These are phyloP conservation scores for Moniliophthora roreri DNA, from an alignment of 1,284 basidiomycete species.

Conservation along the genomic window DNA sequence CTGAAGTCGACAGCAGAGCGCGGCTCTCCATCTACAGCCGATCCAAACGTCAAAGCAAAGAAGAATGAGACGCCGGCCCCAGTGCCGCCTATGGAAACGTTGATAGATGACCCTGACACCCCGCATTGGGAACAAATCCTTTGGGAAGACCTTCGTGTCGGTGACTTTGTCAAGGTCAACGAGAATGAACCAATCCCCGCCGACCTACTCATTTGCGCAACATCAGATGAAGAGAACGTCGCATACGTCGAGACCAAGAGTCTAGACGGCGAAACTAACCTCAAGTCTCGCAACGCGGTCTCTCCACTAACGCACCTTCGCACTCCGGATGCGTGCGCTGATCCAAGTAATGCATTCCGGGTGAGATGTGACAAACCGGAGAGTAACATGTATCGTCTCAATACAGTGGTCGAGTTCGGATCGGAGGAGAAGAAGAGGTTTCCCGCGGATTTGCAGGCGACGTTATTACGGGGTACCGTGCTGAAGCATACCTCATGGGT, in stretches of 20 bases:
- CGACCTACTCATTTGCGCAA: slow-evolving; percentile 92
- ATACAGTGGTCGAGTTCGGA: slow-evolving; percentile 72
- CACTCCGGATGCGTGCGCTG: slow-evolving; percentile 58
- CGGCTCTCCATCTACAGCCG: not conserved
- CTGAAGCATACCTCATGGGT: slow-evolving; percentile 93
- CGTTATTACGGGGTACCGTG: slow-evolving; percentile 87
- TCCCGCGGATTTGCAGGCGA: slow-evolving; percentile 84
- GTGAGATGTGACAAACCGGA: slow-evolving; percentile 89
- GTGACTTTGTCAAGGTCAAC: slow-evolving; percentile 91
- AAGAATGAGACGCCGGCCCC: not conserved
- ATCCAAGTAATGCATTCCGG: slow-evolving; percentile 55
- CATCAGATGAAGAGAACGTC: slow-evolving; percentile 84
- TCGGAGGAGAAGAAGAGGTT: slow-evolving; percentile 24
- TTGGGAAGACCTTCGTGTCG: slow-evolving; percentile 96
- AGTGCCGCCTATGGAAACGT: not conserved
- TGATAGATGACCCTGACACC: slow-evolving; percentile 15
- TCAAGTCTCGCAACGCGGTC: slow-evolving; percentile 90
- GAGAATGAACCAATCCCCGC: slow-evolving; percentile 91
- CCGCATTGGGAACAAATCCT: slow-evolving; percentile 76
- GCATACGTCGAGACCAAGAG: slow-evolving; percentile 99
- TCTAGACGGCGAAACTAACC: slow-evolving; percentile 97
- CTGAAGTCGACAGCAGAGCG: not conserved
- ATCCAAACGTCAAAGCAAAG: slow-evolving; percentile 2
- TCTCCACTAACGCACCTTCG: slow-evolving; percentile 76
- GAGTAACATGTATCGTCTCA: slow-evolving; percentile 92